Base-by-base conservation (phyloP, 768 basidiomycete genomes). In the Suillus occidentalis region DNA sequence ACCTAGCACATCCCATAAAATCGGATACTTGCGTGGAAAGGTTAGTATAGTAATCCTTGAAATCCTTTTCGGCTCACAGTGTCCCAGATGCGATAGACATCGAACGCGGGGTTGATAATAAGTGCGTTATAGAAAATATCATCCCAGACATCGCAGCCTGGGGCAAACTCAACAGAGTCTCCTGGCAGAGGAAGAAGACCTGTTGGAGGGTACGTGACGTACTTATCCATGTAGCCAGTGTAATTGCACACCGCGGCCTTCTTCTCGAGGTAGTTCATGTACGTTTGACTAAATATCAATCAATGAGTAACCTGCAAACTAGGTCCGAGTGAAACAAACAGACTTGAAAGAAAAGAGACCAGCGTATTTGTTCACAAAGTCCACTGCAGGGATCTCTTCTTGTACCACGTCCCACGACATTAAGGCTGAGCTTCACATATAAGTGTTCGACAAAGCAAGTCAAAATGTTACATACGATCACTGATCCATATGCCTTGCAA, bases 1-100 rank as follows among this genome's bases (percentile, higher is more conserved):
- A 31, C 90, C 90, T 42, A 92, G 86, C 7, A 91, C 89, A 66
- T 92, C 90, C 90, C 89, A 92, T 13, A 89, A 77, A 55, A 89
- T 80, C 0, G 90, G 90, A 75, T 79, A 90, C 68, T 81, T 53
- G 13, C n/a, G 31, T 28, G 20, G 8, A 42, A 8, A 50, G 12
- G 37, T 70, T 13, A 69, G 56, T 36, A 28, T 58, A 49, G 25
- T 18, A 7, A 31, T 18, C 3, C 31, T 55, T 2, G 22, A 3
- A 8, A 28, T 16, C 4, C 25, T 40, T 8, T 40, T 58, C 39
- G 5, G 69, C 83, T 65, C 60, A 77, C 82, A 22, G 85, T 89
- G 70, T 91, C 90, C 75, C 90, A 89, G 63, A 92, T 89, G 28
- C 88, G 84, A 72, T 92, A 93, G 9, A 91, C 81, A 68, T 92